Conservation (phyloP, 306 rosid species). For the Ziziphus jujuba region DNA sequence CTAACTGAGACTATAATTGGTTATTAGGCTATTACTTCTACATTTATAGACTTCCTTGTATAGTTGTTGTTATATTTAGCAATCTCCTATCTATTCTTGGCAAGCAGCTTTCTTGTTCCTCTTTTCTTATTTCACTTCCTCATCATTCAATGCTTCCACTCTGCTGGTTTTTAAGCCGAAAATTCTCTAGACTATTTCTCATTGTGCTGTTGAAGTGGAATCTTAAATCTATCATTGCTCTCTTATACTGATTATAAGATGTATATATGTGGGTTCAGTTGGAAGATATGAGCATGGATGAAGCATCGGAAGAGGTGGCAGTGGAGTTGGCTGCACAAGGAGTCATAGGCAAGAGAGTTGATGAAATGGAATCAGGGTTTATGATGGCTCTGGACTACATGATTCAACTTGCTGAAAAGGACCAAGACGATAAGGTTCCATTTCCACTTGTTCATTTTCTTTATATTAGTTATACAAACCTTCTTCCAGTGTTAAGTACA, state of each 20-base stretch:
- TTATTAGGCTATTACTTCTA: background rate
- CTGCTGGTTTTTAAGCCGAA: background rate
- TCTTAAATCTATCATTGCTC: background rate
- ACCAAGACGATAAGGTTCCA: slow-evolving; percentile 79
- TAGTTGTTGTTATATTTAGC: background rate
- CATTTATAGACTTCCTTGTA: background rate
- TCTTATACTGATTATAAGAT: background rate
- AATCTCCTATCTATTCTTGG: background rate
- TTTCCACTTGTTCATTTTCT: background rate
- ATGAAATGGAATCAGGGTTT: slow-evolving; percentile 89
- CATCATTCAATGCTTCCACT: background rate
- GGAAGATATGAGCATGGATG: slow-evolving; percentile 85
- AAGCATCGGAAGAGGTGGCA: slow-evolving; percentile 88
- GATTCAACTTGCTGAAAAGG: slow-evolving; percentile 79
- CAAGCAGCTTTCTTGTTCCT: background rate
- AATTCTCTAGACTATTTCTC: background rate
- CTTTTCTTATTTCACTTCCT: background rate
- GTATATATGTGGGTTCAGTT: slow-evolving; percentile 44
- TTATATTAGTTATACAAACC: background rate
- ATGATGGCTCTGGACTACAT: slow-evolving; percentile 94
- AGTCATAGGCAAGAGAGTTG: slow-evolving; percentile 91
- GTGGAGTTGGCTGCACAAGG: slow-evolving; percentile 98
- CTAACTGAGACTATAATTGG: background rate
- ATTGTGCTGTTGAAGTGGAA: background rate
- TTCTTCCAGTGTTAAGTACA: background rate